Evolutionary conservation across 78 protist genomes (phyloP), one percentile per base, ranked within the genome.

Genomic region (Fonticula alba): DNA sequence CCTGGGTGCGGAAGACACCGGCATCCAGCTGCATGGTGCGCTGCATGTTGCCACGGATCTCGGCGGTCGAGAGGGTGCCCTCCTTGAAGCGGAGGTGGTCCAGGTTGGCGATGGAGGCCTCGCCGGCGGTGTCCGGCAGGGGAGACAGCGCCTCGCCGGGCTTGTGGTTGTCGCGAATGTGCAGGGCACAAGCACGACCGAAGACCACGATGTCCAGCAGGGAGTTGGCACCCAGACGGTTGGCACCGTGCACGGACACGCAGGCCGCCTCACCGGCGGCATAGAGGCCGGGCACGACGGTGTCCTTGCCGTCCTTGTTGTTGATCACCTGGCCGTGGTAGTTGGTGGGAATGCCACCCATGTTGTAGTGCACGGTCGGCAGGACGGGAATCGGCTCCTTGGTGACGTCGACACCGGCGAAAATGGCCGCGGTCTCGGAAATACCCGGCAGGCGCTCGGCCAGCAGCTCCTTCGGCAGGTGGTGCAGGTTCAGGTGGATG

Each of bases 291-390:
- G 82, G 80, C 26, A 72, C 63, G 26, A 64, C 33, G 11, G 5
- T 36, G 52, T 72, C 76, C 57, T 59, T 9, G 49, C 76, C 76
- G 54, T 71, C 47, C 40, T 2, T 27, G 75, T 50, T 36, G 35
- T 57, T 71, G 40, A 73, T 55, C 10, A 78, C 92, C 74, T 93
- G 88, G 50, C 95, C 95, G 51, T 57, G 58, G 76, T 75, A 68
- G 78, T 83, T 81, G 62, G 99, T 94, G 37, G 99, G 99, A 62
- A 92, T 72, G 63, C 99, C 99, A 41, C 99, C 99, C 99, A 94
- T 94, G 82, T 89, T 94, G 95, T 94, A 94, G 68, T 94, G 99
- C 43, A 91, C 97, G 46, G 99, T 94, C 51, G 99, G 99, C 32
- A 92, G 67, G 27, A 92, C 86, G 9, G 99, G 99, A 52, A 92